Base-by-base conservation (phyloP, 352 stramenopile species). In the Thalassiosira sp. region DNA sequence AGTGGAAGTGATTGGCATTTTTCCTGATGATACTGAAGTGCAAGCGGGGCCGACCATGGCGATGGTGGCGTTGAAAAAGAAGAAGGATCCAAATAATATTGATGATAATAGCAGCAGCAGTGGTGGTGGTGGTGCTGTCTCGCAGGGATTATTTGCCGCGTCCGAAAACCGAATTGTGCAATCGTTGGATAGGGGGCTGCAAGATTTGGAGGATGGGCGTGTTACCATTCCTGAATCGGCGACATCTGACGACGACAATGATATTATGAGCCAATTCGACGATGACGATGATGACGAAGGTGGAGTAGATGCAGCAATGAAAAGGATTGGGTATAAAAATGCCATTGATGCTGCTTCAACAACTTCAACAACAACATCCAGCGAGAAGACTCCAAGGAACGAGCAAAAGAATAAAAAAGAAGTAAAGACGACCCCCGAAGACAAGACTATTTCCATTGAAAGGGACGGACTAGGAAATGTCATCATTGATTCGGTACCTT, bases 1-100 rank as follows among this genome's bases (percentile, higher is more conserved):
- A 56, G 71, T 92, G n/a, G 81, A 92, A 78, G 72, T 92, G 3
- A 77, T 92, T 42, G 83, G 69, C 8, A 85, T 92, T 66, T 88
- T 82, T 58, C 77, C 84, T 7, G 72, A 81, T 43, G 20, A 69
- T n/a, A 52, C 28, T 37, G 51, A 83, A 52, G 11, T 72, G n/a
- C 13, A 24, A 70, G 22, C 66, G 5, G 24, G 62, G 13, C 81
- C 81, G 1, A 76, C 76, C 28, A 89, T 90, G 84, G 79, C 79
- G 0, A 90, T 92, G 86, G 75, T 92, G 3, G 82, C 79, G 10
- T 78, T 92, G 15, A 72, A 76, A 57, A 89, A 87, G 42, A 28
- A 27, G 0, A 69, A 59, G 24, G 11, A 57, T 37, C 22, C 33
- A 5, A 72, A 64, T 48, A n/a, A n/a, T n/a, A n/a, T n/a, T n/a